Evolutionary conservation across 2,329 filamentous ascomycete species (phyloP).

Genomic region (Cryphonectria japonica): DNA sequence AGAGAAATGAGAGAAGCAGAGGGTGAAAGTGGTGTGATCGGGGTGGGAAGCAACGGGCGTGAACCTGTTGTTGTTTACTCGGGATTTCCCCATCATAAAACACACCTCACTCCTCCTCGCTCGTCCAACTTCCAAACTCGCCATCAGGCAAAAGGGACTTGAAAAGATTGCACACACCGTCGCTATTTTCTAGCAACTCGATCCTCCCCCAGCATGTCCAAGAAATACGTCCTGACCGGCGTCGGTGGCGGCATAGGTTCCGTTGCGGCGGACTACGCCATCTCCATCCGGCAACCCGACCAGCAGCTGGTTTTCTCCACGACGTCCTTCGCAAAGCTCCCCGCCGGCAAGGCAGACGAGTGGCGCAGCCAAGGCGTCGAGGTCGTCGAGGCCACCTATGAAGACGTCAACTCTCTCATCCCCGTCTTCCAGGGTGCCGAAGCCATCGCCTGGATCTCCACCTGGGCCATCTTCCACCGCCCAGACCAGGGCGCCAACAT

Average conservation of each 20-base stretch:
- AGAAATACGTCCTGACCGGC: conserved; percentile 30
- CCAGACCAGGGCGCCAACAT: conserved; percentile 30
- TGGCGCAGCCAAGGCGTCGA: conserved; percentile 24
- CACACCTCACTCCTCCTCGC: not conserved
- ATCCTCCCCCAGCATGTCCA: conserved; percentile 23
- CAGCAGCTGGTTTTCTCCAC: conserved; percentile 30
- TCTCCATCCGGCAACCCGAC: conserved; percentile 27
- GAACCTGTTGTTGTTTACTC: not conserved
- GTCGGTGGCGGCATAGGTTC: conserved; percentile 30
- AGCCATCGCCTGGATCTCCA: conserved; percentile 32
- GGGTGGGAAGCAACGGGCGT: not conserved
- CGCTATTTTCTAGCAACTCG: not conserved
- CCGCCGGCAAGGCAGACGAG: conserved; percentile 15
- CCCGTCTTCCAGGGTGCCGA: conserved; percentile 32
- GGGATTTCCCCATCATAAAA: not conserved
- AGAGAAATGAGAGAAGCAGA: not conserved
- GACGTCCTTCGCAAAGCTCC: conserved; percentile 17
- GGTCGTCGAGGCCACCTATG: conserved; percentile 28
- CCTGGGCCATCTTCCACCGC: conserved; percentile 30
- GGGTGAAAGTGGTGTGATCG: not conserved
- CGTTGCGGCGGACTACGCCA: conserved; percentile 28
- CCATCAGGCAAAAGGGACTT: not conserved
- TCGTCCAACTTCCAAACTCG: not conserved
- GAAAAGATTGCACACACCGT: not conserved
- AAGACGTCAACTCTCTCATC: conserved; percentile 28